Evolutionary conservation across 2,329 filamentous ascomycete species (phyloP).

Genomic region (Aspergillus floridensis): DNA sequence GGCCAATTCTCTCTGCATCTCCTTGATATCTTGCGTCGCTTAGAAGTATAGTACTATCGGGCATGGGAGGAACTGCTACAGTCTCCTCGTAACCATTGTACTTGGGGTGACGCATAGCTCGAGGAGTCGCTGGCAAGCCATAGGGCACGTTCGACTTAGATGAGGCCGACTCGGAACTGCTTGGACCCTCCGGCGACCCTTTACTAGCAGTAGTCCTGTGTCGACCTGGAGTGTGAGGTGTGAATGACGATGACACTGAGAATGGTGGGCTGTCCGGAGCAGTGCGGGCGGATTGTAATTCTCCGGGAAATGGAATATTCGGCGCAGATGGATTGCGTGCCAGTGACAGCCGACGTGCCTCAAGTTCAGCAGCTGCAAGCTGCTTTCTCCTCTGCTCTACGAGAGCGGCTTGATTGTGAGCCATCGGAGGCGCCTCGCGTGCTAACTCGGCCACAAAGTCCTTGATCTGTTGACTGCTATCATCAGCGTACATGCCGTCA

Average conservation of each 20-base stretch:
- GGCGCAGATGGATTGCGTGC: conserved; percentile 77
- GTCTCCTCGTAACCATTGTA: conserved; percentile 52
- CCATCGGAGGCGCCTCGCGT: conserved; percentile 23
- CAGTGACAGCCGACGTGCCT: conserved; percentile 80
- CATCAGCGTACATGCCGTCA: conserved; percentile 9
- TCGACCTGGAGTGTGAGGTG: conserved; percentile 32
- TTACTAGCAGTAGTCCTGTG: conserved; percentile 35
- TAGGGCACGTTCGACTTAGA: conserved; percentile 54
- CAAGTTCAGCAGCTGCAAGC: conserved; percentile 76
- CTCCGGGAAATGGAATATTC: conserved; percentile 71
- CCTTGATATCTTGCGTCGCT: conserved; percentile 38
- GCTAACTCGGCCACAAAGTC: conserved; percentile 19
- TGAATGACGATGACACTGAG: conserved; percentile 28
- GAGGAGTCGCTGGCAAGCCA: conserved; percentile 85
- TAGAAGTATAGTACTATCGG: conserved; percentile 46
- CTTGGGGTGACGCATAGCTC: conserved; percentile 80
- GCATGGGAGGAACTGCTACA: conserved; percentile 56
- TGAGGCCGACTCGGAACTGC: conserved; percentile 40
- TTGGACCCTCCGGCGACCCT: conserved; percentile 40
- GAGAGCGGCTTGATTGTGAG: conserved; percentile 40
- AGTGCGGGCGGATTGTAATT: conserved; percentile 45
- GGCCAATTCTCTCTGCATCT: conserved; percentile 35
- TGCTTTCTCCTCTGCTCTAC: conserved; percentile 69
- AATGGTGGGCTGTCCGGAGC: conserved; percentile 46
- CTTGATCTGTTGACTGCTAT: conserved; percentile 1